A percentile compares a stretch with the other conserved stretches of the same genome.
These are phyloP conservation scores for Rosa hybrid DNA, from an alignment of 331 rosid species.

Conservation along the genomic window DNA sequence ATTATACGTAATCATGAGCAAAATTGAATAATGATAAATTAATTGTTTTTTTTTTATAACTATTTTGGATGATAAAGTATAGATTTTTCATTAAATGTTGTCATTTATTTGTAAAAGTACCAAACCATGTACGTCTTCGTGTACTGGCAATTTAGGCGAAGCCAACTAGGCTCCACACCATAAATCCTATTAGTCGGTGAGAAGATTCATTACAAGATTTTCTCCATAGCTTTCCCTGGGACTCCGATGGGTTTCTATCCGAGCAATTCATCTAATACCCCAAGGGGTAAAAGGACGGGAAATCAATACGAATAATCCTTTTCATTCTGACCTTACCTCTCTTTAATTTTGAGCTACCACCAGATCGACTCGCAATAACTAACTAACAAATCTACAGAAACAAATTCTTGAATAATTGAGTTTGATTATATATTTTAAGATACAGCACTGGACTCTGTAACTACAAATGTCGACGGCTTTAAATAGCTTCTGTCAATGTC, in stretches of 20 bases:
- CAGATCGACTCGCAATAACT: not conserved
- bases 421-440: not conserved
- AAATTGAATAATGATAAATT: too few relatives aligned
- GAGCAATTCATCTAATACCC: not conserved
- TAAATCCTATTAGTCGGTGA: not conserved
- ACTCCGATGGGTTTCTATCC: not conserved
- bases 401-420: not conserved
- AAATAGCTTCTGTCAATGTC: not conserved
- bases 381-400: not conserved
- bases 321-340: not conserved
- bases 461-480: not conserved
- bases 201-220: not conserved
- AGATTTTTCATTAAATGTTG: not conserved
- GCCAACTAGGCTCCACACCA: slow-evolving; percentile 1
- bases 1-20: too few relatives aligned
- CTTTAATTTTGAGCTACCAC: not conserved
- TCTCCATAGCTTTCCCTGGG: not conserved
- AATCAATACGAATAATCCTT: not conserved
- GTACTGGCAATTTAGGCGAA: not conserved
- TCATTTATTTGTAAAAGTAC: not conserved
- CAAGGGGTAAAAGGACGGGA: not conserved
- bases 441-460: not conserved
- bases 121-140: not conserved
- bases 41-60: too few relatives aligned
- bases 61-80: too few relatives aligned